Evolutionary conservation across 2,329 filamentous ascomycete species (phyloP), one percentile per base, ranked within the genome.

Genomic region (Fusarium globosum): DNA sequence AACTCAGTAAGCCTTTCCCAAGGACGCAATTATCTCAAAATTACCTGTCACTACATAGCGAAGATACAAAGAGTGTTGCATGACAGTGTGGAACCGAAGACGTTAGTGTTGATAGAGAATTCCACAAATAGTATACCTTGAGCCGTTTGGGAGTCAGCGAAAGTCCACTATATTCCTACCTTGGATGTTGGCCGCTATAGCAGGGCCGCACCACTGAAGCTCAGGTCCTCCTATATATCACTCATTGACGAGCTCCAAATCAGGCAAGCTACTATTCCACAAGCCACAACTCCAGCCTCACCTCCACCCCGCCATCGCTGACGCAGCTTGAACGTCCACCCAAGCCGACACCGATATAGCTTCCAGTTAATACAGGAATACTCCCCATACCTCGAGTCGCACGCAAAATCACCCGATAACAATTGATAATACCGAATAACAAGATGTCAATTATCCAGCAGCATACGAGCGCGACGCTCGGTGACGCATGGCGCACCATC

Each of bases 401-500:
- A 30, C 48, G 46, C 20, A 52, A 42, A 39, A 61, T 43, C 48
- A 46, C 48, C 48, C 7, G 48, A 55, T 12, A 30, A 26, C 45
- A 35, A 36, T 21, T 30, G 15, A 60, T 7, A 52, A 43, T 30
- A 57, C 7, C 15, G 41, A 41, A 46, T 69, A 61, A 55, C 41
- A 63, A 45, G 2, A 92, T 92, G 90, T 92, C 90, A 60, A 91
- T 92, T 79, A 91, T 91, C 76, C 90, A 91, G 81, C 89, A 92
- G 81, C 88, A 90, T 83, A 89, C 87, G 57, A 83, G 85, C 67
- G 87, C 88, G 63, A 86, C 89, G 76, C 86, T 92, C 62, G 85
- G 85, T 82, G 90, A 92, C 76, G 88, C 89, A 80, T 92, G 90
- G 90, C 94, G 95, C 83, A 97, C 94, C 76, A 96, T 98, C 88